Evolutionary conservation across 768 basidiomycete species (phyloP), one percentile per base, ranked within the genome.

Genomic region (Termitomyces titanicus): DNA sequence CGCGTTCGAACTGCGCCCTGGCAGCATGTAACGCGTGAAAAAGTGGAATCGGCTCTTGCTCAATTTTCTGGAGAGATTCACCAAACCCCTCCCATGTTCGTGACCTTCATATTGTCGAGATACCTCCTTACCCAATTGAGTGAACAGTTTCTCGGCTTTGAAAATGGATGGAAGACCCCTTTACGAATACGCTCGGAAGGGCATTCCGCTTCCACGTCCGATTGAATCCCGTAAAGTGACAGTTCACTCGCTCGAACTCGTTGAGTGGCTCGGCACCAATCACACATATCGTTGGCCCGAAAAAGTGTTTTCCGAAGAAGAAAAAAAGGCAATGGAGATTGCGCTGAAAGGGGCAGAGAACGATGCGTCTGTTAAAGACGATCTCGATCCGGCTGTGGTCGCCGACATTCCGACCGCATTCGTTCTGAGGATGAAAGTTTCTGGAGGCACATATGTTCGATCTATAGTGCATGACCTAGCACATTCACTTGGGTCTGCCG

Each of bases 141-240:
- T 47, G 25, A 39, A 27, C 66, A 98, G 96, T 66, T 99, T 95
- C 72, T 98, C 97, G 10, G 97, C 97, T 2, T 78, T 98, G 34
- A 98, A 98, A 71, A 98, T 98, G 95, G 94, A 98, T 61, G 97
- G 97, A 1, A 92, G 82, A 69, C 93, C 93, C 0, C 70, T 98
- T 34, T 93, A 98, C 68, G 95, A 98, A 63, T 99, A 98, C 66
- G 97, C 97, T 18, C 85, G 97, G 2, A 79, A 88, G 65, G 90
- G 90, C 8, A 90, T 88, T 40, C 92, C 95, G 0, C 81, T 99
- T 15, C 97, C 97, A 31, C 85, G 94, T 9, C 90, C 96, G n/a
- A 95, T 99, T 57, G 92, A 94, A 63, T 70, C 87, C 47, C 88
- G 97, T 11, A 79, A 82, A 59, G 89, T 90, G 18, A 92, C 85